Base-by-base conservation (phyloP, 1,284 basidiomycete species). In the Heterobasidion occidentale region DNA sequence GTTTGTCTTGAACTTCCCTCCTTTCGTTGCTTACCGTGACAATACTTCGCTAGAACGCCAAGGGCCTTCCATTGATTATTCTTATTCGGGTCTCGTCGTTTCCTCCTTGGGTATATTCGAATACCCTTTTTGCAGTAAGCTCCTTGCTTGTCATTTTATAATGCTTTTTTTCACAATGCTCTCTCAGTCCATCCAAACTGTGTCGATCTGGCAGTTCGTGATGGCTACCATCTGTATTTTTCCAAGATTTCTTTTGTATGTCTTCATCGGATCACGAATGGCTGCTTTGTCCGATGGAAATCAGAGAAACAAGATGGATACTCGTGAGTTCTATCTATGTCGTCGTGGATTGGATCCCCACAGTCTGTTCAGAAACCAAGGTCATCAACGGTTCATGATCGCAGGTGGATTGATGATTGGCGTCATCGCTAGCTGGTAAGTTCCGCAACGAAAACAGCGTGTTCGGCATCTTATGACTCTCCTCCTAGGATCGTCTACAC, bases 51-150 rank as follows among this genome's bases (percentile, higher is more conserved):
- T 61, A 89, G 87, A 75, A 72, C 61, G 78, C 82, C 11, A 87
- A 84, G 65, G 87, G 90, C 7, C 72, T 92, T 12, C 85, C 86
- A 15, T 71, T 93, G 20, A 89, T 93, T 49, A 79, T 90, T 61
- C 77, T 93, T 49, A 86, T 92, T 61, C 82, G 90, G n/a, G 68
- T 90, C 19, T 91, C 87, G 7, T 86, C 91, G 2, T 81, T 93
- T 65, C 89, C 90, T 54, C 89, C 90, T 17, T 87, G 88, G 88
- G 84, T 86, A 1, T 92, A 91, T 65, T 82, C 86, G 14, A 92
- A 91, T 61, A 74, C 84, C 0, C 72, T 92, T 12, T 90, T 92
- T 64, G 84, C 89, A 44, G 88, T 88, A 60, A 71, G 84, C 73
- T 3, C 49, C n/a, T 38, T 45, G 46, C 51, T n/a, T 6, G 27